These are phyloP conservation scores for Backusella luteola DNA, from an alignment of 192 early-diverging fungal genomes.

Conservation along the genomic window DNA sequence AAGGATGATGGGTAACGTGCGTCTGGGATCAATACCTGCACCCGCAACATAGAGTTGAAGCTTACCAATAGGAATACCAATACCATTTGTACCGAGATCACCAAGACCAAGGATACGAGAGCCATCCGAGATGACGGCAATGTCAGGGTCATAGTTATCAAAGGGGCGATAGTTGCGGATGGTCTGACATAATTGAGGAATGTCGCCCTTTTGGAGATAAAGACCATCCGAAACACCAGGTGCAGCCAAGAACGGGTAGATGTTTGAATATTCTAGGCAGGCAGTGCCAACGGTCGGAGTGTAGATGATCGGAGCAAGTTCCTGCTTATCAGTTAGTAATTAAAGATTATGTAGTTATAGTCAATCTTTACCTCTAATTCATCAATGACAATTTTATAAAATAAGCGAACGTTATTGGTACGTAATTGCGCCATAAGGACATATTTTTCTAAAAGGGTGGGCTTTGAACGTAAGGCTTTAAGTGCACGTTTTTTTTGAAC, in stretches of 20 bases:
- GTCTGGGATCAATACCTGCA: constrained; percentile 82
- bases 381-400: constrained; percentile 78
- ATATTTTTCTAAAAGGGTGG: constrained; percentile 80
- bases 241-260: constrained; percentile 82
- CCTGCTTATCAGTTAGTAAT: constrained; percentile 40
- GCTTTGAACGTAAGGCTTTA: constrained; percentile 64
- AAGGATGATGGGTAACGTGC: constrained; percentile 87
- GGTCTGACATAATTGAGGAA: constrained; percentile 71
- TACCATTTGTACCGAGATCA: constrained; percentile 92
- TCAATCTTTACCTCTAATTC: constrained; percentile 62
- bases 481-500: constrained; percentile 77
- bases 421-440: constrained; percentile 81
- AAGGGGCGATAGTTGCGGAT: constrained; percentile 66
- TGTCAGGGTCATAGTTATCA: constrained; percentile 66
- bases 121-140: constrained; percentile 95
- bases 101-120: constrained; percentile 93
- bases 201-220: constrained; percentile 75
- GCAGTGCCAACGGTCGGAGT: constrained; percentile 82
- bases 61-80: constrained; percentile 96
- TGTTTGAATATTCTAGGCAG: constrained; percentile 88
- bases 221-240: constrained; percentile 80
- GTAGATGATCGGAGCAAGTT: constrained; percentile 79
- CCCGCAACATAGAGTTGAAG: constrained; percentile 89
- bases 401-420: constrained; percentile 77
- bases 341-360: background rate